A percentile compares a stretch with the other conserved stretches of the same genome.
phyloP scores from a whole-genome alignment of 2,329 filamentous ascomycete genomes.

The Curvularia sp. region DNA sequence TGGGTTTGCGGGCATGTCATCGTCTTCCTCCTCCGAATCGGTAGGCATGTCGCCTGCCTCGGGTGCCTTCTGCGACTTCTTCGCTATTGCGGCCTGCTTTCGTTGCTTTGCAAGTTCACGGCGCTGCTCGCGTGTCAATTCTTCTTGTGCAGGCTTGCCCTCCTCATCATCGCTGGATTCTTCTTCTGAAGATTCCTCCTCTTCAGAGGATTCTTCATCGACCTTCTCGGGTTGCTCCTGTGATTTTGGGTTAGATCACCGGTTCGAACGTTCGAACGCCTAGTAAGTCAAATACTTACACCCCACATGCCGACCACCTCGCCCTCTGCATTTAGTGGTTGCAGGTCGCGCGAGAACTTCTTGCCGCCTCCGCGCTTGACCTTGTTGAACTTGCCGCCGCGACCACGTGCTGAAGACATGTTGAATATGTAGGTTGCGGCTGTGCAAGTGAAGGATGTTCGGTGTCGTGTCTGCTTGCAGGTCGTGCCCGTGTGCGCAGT shows the following conservation, averaged over 20 bases:
- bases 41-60: constrained; percentile 87
- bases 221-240: constrained; percentile 57
- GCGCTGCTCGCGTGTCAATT: constrained; percentile 85
- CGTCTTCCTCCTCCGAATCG: constrained; percentile 68
- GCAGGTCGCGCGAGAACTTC: constrained; percentile 90
- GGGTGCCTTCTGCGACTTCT: constrained; percentile 72
- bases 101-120: constrained; percentile 86
- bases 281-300: constrained; percentile 54
- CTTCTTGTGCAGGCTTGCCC: constrained; percentile 57
- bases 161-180: constrained; percentile 54
- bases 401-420: constrained; percentile 70
- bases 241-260: constrained; percentile 24
- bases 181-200: constrained; percentile 55
- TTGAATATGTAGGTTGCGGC: constrained; percentile 28
- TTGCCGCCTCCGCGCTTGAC: constrained; percentile 93
- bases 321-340: constrained; percentile 86
- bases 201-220: constrained; percentile 55
- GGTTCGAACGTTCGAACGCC: background rate
- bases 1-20: constrained; percentile 83
- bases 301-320: constrained; percentile 90
- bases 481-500: constrained; percentile 6
- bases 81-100: constrained; percentile 86
- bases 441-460: constrained; percentile 6
- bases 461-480: constrained; percentile 10
- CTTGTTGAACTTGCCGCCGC: constrained; percentile 94